phyloP scores from a whole-genome alignment of 371 early-diverging fungal species.

The Dinochytrium kinnereticum region DNA sequence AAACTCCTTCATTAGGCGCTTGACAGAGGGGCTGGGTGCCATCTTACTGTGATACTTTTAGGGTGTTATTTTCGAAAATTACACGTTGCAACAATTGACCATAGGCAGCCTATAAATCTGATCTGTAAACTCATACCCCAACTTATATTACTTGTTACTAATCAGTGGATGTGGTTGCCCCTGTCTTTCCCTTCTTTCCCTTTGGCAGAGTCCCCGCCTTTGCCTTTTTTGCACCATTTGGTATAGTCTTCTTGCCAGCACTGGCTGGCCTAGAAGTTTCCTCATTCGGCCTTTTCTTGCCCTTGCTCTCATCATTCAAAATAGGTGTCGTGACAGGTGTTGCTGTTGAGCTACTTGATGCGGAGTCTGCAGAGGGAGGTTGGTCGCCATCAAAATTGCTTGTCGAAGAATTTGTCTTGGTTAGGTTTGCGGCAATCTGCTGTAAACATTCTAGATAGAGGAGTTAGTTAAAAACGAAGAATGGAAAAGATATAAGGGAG shows the following conservation, averaged over 20 bases:
- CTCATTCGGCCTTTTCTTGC: neutral
- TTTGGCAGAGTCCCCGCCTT: constrained; percentile 11
- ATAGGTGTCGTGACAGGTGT: constrained; percentile 5
- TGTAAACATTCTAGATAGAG: neutral
- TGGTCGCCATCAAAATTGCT: too few relatives aligned
- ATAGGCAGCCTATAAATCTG: neutral
- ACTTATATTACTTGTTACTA: too few relatives aligned
- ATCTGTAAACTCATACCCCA: too few relatives aligned
- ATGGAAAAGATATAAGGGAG: neutral
- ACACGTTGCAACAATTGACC: neutral
- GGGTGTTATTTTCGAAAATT: neutral
- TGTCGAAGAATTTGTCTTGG: neutral
- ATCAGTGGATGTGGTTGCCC: constrained; percentile 7
- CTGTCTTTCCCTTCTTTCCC: constrained; percentile 14
- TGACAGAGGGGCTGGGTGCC: constrained; percentile 45
- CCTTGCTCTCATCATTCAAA: neutral
- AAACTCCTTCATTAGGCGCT: constrained; percentile 56
- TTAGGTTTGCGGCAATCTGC: constrained; percentile 7
- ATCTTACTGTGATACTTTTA: neutral
- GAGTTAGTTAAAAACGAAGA: neutral
- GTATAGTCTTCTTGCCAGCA: neutral
- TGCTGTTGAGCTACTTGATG: neutral
- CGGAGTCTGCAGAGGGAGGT: too few relatives aligned
- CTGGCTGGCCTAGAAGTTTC: neutral
- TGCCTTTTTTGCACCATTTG: neutral